A percentile compares a stretch with the other conserved stretches of the same genome.
These are phyloP conservation scores for Bretschneidera sinensis DNA, from an alignment of 345 rosid genomes.

Conservation along the genomic window DNA sequence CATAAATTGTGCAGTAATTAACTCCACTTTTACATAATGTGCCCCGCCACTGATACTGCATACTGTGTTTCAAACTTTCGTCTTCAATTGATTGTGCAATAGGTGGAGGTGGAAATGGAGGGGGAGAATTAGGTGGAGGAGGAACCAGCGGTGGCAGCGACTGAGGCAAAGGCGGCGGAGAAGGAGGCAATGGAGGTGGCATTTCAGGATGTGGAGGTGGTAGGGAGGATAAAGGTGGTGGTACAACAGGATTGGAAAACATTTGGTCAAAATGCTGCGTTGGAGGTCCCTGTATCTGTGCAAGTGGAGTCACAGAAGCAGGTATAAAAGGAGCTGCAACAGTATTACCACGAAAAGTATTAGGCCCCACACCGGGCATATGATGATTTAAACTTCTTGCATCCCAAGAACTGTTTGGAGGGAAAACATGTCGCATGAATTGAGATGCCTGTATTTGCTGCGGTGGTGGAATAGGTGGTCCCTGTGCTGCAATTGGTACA, in stretches of 20 bases:
- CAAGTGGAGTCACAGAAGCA: slow-evolving; percentile 72
- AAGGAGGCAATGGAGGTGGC: slow-evolving; percentile 47
- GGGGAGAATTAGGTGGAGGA: slow-evolving; percentile 84
- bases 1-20: slow-evolving; percentile 78
- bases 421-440: slow-evolving; percentile 55
- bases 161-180: slow-evolving; percentile 67
- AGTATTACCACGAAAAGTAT: slow-evolving; percentile 45
- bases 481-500: slow-evolving; percentile 47
- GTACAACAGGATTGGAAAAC: slow-evolving; percentile 46
- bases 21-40: slow-evolving; percentile 80
- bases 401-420: slow-evolving; percentile 79
- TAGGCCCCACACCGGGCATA: slow-evolving; percentile 40
- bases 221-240: slow-evolving; percentile 38
- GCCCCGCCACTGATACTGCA: slow-evolving; percentile 75
- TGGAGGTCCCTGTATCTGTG: slow-evolving; percentile 66
- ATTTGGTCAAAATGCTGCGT: slow-evolving; percentile 59
- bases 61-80: slow-evolving; percentile 39
- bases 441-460: slow-evolving; percentile 68
- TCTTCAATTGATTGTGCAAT: slow-evolving; percentile 33
- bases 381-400: slow-evolving; percentile 53
- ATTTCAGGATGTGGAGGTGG: slow-evolving; percentile 45
- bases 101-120: slow-evolving; percentile 47
- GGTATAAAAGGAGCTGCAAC: slow-evolving; percentile 62
- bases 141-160: slow-evolving; percentile 76
- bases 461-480: slow-evolving; percentile 54